These are phyloP conservation scores for Pichia terricola DNA, from an alignment of 1,139 yeast genomes.

Conservation along the genomic window DNA sequence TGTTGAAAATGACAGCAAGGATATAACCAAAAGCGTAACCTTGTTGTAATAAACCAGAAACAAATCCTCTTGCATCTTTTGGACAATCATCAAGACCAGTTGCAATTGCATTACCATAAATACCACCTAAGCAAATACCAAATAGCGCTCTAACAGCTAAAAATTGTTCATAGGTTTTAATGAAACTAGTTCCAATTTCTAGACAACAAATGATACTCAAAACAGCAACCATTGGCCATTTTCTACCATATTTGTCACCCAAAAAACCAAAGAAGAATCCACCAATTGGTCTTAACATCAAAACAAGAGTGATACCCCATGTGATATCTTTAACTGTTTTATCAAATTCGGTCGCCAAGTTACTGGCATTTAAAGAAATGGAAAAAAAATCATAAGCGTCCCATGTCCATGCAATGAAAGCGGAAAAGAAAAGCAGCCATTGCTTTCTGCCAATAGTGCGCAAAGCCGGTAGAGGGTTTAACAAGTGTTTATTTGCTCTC, in stretches of 20 bases:
- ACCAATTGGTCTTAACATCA: constrained; percentile 75
- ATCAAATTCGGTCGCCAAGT: constrained; percentile 44
- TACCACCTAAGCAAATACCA: constrained; percentile 65
- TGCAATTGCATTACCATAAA: constrained; percentile 59
- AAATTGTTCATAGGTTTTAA: constrained; percentile 52
- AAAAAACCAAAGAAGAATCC: constrained; percentile 60
- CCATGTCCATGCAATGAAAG: constrained; percentile 68
- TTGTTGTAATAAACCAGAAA: constrained; percentile 61
- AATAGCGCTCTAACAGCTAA: constrained; percentile 61
- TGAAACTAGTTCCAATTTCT: constrained; percentile 69
- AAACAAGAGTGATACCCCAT: constrained; percentile 75
- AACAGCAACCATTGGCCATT: constrained; percentile 55
- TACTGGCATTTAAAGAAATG: constrained; percentile 50
- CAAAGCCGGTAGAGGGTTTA: constrained; percentile 49
- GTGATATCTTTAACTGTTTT: constrained; percentile 46
- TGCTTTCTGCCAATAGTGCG: constrained; percentile 35
- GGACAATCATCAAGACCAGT: constrained; percentile 66
- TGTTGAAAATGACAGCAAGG: constrained; percentile 52
- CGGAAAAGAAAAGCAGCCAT: constrained; percentile 56
- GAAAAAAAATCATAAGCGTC: constrained; percentile 75
- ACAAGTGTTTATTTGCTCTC: constrained; percentile 22
- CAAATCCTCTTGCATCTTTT: constrained; percentile 47
- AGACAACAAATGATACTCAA: constrained; percentile 43
- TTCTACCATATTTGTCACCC: constrained; percentile 64
- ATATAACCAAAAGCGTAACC: constrained; percentile 69